Conservation (phyloP, 2,329 filamentous ascomycete genomes). For the Colletotrichum viniferum region DNA sequence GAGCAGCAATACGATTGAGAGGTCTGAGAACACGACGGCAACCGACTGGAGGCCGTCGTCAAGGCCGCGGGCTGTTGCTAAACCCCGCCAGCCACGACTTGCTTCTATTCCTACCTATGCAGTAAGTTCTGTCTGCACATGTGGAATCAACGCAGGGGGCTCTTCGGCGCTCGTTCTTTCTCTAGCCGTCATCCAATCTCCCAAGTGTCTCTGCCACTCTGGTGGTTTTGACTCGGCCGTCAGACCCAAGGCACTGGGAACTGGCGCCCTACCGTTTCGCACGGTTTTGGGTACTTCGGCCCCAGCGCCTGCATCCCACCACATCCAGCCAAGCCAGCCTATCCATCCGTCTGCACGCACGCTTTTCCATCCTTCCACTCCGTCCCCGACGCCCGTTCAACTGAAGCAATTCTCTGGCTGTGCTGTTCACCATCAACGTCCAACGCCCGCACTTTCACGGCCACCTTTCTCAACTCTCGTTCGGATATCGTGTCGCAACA, state of each 20-base stretch:
- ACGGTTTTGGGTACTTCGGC: neutral
- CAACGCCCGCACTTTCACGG: neutral
- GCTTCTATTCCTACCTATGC: neutral
- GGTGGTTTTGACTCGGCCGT: conserved; percentile 7
- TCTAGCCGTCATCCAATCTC: conserved; percentile 18
- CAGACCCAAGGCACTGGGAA: conserved; percentile 5
- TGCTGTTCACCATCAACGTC: neutral
- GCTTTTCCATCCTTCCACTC: neutral
- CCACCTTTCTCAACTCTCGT: neutral
- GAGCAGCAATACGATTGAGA: neutral
- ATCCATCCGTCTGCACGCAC: neutral
- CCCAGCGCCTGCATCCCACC: neutral
- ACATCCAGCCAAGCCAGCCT: neutral
- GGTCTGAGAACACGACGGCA: neutral
- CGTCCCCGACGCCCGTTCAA: neutral
- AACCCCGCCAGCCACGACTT: neutral
- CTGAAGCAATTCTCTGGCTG: neutral
- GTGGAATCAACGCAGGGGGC: neutral
- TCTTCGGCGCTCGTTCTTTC: conserved; percentile 9
- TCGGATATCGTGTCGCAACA: neutral
- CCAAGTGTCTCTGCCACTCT: neutral
- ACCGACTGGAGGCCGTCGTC: neutral
- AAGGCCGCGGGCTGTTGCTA: neutral
- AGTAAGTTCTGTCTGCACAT: neutral
- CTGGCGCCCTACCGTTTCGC: conserved; percentile 8